These are phyloP conservation scores for Cercospora sp. DNA, from an alignment of 2,329 filamentous ascomycete species.

Conservation along the genomic window DNA sequence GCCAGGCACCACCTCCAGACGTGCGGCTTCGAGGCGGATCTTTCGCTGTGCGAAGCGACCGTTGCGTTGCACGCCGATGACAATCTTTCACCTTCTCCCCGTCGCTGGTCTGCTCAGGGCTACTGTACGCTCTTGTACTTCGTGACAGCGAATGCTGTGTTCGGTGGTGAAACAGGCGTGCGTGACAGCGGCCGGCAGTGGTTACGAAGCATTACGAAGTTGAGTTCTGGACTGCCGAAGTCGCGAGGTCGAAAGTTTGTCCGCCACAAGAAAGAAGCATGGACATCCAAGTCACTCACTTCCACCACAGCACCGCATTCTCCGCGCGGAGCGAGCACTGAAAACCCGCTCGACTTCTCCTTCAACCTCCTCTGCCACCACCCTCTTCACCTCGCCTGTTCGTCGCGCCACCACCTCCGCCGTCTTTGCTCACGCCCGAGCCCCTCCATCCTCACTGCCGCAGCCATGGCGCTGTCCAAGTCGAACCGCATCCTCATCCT, in stretches of 20 bases:
- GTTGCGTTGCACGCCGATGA: neutral
- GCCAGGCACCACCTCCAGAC: neutral
- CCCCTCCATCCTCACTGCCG: constrained; percentile 21
- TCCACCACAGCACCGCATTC: neutral
- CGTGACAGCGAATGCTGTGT: neutral
- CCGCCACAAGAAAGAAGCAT: neutral
- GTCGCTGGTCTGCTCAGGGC: neutral
- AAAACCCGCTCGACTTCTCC: neutral
- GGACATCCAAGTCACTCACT: neutral
- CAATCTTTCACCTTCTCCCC: neutral
- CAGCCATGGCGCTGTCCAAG: constrained; percentile 82
- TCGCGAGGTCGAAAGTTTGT: neutral
- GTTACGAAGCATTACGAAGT: neutral
- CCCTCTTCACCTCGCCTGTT: neutral
- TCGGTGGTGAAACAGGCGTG: neutral
- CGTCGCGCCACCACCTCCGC: constrained; percentile 1
- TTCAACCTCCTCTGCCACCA: neutral
- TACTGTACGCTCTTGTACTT: neutral
- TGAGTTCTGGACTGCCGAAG: neutral
- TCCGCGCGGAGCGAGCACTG: neutral
- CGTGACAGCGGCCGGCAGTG: neutral
- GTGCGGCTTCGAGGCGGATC: neutral
- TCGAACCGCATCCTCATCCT: constrained; percentile 89
- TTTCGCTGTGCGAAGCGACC: neutral
- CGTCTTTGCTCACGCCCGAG: neutral